Conservation (phyloP, 306 rosid genomes). For the Vigna angularis region DNA sequence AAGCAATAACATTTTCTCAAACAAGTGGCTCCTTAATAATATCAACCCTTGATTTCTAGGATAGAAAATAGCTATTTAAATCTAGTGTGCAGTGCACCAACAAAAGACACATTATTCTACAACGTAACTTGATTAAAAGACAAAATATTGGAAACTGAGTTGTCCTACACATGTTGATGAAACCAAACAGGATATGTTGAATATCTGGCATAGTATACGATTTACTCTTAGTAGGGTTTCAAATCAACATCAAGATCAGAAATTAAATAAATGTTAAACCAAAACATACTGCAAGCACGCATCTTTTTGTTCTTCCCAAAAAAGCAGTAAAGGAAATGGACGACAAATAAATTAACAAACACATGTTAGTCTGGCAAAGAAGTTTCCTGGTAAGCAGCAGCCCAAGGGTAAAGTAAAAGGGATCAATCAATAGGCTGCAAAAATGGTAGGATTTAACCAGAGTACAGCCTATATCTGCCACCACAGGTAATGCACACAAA, state of each 20-base stretch:
- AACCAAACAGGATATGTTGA: slow-evolving; percentile 23
- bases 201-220: slow-evolving; percentile 11
- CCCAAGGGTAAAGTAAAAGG: slow-evolving; percentile 11
- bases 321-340: background rate
- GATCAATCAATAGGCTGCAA: slow-evolving; percentile 22
- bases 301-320: slow-evolving; percentile 1
- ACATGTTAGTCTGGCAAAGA: slow-evolving; percentile 18
- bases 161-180: slow-evolving; percentile 2
- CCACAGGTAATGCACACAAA: background rate
- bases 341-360: background rate
- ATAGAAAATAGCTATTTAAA: slow-evolving; percentile 20
- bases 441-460: slow-evolving; percentile 32
- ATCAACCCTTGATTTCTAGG: slow-evolving; percentile 27
- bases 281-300: background rate
- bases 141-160: background rate
- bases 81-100: background rate
- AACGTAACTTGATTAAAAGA: slow-evolving; percentile 17
- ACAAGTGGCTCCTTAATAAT: background rate
- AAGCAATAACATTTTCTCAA: background rate
- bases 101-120: slow-evolving; percentile 21
- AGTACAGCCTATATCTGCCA: slow-evolving; percentile 16
- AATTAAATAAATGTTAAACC: background rate
- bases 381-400: slow-evolving; percentile 24
- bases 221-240: slow-evolving; percentile 16
- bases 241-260: slow-evolving; percentile 12